Conservation (phyloP, 1,284 basidiomycete species). For the Fomes fomentarius region DNA sequence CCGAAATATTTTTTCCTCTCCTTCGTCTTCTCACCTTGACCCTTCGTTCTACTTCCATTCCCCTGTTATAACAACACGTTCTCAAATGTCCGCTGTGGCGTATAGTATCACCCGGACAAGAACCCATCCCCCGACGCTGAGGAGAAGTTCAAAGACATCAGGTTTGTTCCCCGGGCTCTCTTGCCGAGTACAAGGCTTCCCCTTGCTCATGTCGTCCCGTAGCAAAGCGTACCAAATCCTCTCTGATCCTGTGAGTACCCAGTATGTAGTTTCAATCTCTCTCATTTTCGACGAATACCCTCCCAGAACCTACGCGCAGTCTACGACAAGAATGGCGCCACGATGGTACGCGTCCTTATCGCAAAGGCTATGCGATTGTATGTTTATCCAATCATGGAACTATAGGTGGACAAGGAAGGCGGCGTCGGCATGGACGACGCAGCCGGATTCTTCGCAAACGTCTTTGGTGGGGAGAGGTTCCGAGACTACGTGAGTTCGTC, state of each 20-base stretch:
- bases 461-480: slow-evolving; percentile 90
- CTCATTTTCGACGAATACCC: too few species aligned
- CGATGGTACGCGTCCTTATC: slow-evolving; percentile 58
- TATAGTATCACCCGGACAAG: slow-evolving; percentile 92
- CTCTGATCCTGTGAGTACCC: slow-evolving; percentile 79
- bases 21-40: not conserved
- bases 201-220: slow-evolving; percentile 17
- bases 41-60: not conserved
- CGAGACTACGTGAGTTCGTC: slow-evolving; percentile 74
- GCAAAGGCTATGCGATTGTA: not conserved
- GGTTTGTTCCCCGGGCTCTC: slow-evolving; percentile 44
- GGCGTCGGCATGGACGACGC: slow-evolving; percentile 80
- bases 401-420: slow-evolving; percentile 72
- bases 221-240: slow-evolving; percentile 93
- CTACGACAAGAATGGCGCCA: slow-evolving; percentile 95
- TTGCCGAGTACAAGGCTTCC: not conserved
- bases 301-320: slow-evolving; percentile 82
- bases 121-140: slow-evolving; percentile 87
- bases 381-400: not conserved
- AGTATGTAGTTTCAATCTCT: too few species aligned
- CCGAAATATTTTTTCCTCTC: not conserved
- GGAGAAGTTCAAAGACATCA: slow-evolving; percentile 93
- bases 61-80: too few species aligned
- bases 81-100: too few species aligned
- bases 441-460: slow-evolving; percentile 88